Conservation (phyloP, 2,329 filamentous ascomycete species). For the Colletotrichum navitas region DNA sequence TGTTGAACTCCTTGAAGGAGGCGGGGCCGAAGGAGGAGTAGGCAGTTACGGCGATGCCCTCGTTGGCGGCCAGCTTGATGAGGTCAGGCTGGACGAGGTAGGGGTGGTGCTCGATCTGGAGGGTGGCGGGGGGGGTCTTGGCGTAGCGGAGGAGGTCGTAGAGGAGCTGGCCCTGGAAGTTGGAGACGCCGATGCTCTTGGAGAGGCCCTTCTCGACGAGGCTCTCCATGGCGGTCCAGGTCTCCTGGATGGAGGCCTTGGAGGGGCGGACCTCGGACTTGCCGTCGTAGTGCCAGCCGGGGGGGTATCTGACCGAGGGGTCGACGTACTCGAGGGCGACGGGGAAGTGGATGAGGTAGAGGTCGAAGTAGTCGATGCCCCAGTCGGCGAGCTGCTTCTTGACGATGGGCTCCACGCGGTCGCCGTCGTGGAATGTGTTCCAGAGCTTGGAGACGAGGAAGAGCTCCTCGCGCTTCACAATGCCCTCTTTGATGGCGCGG, state of each 20-base stretch:
- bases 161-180: conserved; percentile 83
- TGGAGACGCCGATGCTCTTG: conserved; percentile 82
- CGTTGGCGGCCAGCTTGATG: conserved; percentile 74
- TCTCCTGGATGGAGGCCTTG: conserved; percentile 82
- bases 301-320: conserved; percentile 82
- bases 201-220: conserved; percentile 77
- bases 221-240: conserved; percentile 84
- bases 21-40: conserved; percentile 88
- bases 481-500: conserved; percentile 82
- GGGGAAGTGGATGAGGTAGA: conserved; percentile 92
- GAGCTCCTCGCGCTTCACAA: conserved; percentile 87
- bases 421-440: conserved; percentile 89
- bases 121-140: conserved; percentile 77
- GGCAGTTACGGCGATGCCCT: conserved; percentile 81
- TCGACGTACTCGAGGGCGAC: conserved; percentile 88
- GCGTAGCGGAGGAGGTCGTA: conserved; percentile 86
- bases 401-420: conserved; percentile 81
- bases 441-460: conserved; percentile 95
- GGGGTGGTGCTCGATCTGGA: conserved; percentile 93
- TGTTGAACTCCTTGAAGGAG: conserved; percentile 82
- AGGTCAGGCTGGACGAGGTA: conserved; percentile 84
- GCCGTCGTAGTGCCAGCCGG: conserved; percentile 79
- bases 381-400: conserved; percentile 85
- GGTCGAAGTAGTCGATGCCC: conserved; percentile 89
- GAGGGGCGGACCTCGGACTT: conserved; percentile 70